These are phyloP conservation scores for Odonthalia washingtoniensis DNA, from an alignment of 31 red algal species.

Conservation along the genomic window DNA sequence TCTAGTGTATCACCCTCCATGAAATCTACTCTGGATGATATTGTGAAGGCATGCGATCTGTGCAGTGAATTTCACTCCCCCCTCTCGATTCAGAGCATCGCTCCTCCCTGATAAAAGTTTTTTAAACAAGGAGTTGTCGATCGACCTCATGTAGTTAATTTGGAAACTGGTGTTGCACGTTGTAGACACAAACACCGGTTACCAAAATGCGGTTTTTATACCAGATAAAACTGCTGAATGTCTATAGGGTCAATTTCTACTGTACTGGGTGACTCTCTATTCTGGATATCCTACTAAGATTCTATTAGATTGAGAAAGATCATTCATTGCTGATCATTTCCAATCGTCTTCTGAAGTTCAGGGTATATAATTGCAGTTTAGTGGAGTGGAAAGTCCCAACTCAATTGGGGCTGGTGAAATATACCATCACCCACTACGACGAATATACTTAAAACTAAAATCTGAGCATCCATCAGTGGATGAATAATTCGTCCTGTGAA, in stretches of 20 bases:
- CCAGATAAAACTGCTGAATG: background rate
- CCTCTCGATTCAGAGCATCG: background rate
- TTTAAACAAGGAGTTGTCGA: background rate
- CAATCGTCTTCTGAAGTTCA: background rate
- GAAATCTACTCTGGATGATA: no score
- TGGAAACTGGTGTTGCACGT: background rate
- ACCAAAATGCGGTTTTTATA: background rate
- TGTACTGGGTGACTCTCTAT: constrained; percentile 10
- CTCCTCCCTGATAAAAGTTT: background rate
- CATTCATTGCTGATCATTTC: background rate
- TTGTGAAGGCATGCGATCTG: background rate
- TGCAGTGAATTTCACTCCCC: no score
- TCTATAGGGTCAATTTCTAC: background rate
- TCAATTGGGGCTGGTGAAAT: constrained; percentile 60
- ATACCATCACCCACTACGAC: constrained; percentile 52
- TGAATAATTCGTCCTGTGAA: constrained; percentile 10
- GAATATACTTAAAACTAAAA: constrained; percentile 14
- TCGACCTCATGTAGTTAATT: background rate
- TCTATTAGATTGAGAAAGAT: background rate
- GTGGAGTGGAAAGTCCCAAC: constrained; percentile 44
- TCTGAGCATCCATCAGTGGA: constrained; percentile 14
- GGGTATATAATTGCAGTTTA: constrained; percentile 20
- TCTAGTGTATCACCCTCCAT: no score
- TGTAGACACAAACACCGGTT: background rate
- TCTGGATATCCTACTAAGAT: background rate